Percentiles rank a stretch among this genome's conserved stretches.
phyloP scores from a whole-genome alignment of 2,329 filamentous ascomycete species.

The Sphaerulina musiva region DNA sequence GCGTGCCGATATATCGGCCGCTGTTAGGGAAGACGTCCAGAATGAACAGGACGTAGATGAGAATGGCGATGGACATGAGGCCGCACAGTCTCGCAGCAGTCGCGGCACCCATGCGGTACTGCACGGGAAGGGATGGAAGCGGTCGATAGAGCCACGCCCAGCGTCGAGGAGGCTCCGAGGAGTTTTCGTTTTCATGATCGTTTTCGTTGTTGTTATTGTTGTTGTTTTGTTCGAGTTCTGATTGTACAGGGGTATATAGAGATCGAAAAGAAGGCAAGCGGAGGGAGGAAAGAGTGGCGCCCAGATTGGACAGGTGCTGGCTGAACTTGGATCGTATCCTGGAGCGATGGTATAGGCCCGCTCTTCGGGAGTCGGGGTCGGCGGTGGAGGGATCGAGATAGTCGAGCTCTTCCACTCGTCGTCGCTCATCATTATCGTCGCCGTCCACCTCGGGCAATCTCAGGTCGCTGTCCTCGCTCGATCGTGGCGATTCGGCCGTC shows the following conservation, averaged over 20 bases:
- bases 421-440: conserved; percentile 48
- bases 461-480: conserved; percentile 48
- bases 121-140: conserved; percentile 41
- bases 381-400: conserved; percentile 55
- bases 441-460: conserved; percentile 50
- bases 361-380: conserved; percentile 24
- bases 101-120: conserved; percentile 52
- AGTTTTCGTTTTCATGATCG: background rate
- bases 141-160: conserved; percentile 19
- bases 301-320: conserved; percentile 52
- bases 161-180: conserved; percentile 11
- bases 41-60: conserved; percentile 79
- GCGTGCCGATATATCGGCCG: conserved; percentile 57
- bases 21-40: conserved; percentile 73
- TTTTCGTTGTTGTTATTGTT: background rate
- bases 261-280: conserved; percentile 46
- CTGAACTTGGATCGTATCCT: conserved; percentile 47
- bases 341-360: conserved; percentile 32
- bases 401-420: conserved; percentile 85
- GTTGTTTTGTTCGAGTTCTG: conserved; percentile 13
- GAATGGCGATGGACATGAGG: conserved; percentile 64
- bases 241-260: conserved; percentile 34
- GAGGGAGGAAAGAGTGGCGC: conserved; percentile 52
- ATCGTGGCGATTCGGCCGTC: conserved; percentile 73
- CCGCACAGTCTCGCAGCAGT: conserved; percentile 68